Evolutionary conservation across 2,329 filamentous ascomycete species (phyloP), one percentile per base, ranked within the genome.

Genomic region (Mycocentrospora acerina): DNA sequence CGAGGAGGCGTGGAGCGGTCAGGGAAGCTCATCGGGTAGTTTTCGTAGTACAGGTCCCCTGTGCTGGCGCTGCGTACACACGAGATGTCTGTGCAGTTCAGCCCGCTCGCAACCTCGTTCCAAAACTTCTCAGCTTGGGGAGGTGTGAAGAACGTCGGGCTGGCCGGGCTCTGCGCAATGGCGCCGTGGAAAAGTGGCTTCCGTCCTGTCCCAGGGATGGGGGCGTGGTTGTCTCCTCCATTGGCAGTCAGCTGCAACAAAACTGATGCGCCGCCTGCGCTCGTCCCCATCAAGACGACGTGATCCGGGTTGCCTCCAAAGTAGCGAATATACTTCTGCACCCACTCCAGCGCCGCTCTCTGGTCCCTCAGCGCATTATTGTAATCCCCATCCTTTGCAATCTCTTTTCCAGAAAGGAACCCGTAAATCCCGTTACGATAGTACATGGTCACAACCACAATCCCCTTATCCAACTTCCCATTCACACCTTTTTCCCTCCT

Each of bases 231-330:
- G 38, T 64, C 58, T 9, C 60, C 60, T 9, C 52, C 55, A 29
- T 64, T 64, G 8, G 53, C 60, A 2, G 58, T 57, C 10, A 64
- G 30, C 22, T 64, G 60, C 2, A 62, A 47, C 34, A 64, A 41
- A 2, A 57, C 59, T 4, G 59, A 62, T 10, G 60, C 54, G 4
- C 54, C 60, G 25, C 62, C 62, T 16, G 62, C 62, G 33, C 58
- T 62, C 4, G 59, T 62, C 1, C 71, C 71, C 31, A 72, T 71
- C 4, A 73, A 62, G n/a, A 73, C 69, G 3, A 74, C 66, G 35
- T 70, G 71, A 24, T 72, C 59, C 3, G 71, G 69, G 43, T 74
- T 66, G 16, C 71, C 71, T 2, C 71, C 71, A 37, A 74, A 74
- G 24, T 68, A 71, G 42, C 49, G 53, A 40, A 71, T 69, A 42